Conservation (phyloP, 345 rosid genomes). For the Rhizophora mangle region DNA sequence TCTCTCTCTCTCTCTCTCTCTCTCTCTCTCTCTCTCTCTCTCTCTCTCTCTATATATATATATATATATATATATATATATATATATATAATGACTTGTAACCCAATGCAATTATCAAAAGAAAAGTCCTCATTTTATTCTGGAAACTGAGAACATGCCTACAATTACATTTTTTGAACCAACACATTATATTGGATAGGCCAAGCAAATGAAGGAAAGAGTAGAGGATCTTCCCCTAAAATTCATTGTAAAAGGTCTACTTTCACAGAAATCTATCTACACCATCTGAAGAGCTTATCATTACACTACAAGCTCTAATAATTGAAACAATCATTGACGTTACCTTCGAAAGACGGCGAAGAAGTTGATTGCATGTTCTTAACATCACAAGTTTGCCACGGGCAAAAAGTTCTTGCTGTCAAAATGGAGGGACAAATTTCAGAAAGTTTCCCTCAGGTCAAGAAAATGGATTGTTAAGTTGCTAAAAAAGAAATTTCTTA, state of each 20-base stretch:
- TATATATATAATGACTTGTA: too few relatives aligned
- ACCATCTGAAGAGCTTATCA: neutral
- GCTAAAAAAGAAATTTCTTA: neutral
- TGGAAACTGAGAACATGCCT: too few relatives aligned
- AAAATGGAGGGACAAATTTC: conserved; percentile 5
- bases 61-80: too few relatives aligned
- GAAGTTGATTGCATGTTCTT: conserved; percentile 99
- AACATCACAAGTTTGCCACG: conserved; percentile 99
- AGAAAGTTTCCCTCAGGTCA: conserved; percentile 2
- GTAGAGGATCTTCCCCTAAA: neutral
- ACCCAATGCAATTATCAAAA: too few relatives aligned
- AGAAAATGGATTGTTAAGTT: neutral
- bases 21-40: too few relatives aligned
- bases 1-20: too few relatives aligned
- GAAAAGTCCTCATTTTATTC: too few relatives aligned
- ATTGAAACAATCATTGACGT: neutral
- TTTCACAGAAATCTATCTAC: neutral
- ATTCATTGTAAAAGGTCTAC: neutral
- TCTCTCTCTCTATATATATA: too few relatives aligned
- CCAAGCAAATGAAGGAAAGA: neutral
- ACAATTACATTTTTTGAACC: too few relatives aligned
- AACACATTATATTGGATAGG: too few relatives aligned
- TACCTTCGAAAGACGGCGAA: conserved; percentile 97
- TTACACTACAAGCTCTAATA: neutral
- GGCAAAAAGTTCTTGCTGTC: conserved; percentile 96